Base-by-base conservation (phyloP, 139 green algal genomes). In the Asterochloris erici region DNA sequence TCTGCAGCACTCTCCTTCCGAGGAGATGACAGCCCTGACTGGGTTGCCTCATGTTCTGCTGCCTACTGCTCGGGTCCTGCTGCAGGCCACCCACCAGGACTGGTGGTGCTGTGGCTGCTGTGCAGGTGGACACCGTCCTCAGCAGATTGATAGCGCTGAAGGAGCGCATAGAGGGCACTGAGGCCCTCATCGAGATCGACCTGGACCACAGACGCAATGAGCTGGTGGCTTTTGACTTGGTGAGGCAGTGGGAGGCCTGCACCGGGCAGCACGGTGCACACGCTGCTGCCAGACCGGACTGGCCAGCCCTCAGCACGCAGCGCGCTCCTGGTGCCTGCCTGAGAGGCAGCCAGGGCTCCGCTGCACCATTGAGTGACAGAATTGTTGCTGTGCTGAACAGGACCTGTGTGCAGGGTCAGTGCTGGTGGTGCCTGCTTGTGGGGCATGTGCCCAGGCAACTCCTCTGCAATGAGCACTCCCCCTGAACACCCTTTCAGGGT, bases 141-240 rank as follows among this genome's bases (percentile, higher is more conserved):
- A 79, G 63, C 66, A n/a, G 85, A 14, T 73, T 88, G 64, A 74
- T 73, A 61, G 68, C 73, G 11, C 26, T 85, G 38, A 81, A 84
- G 47, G 85, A 88, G 47, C 64, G 74, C 23, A 84, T 85, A 54
- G 82, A 84, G 17, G 85, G 68, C 38, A 85, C 81, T 27, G 85
- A 88, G 63, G 73, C 78, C 17, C 62, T 82, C 12, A 78, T 85
- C 14, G 54, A 70, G 9, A 63, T 88, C 15, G 77, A 85, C 71
- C 73, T 88, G n/a, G 85, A 88, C 64, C 77, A 83, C 64, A 70
- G 85, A 12, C 77, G 85, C 4, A 88, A 88, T 63, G 78, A 85
- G 71, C 64, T 88, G 38, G 81, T 85, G 12, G 81, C 81, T 0
- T 85, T 86, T 71, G 77, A 88, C 61, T 73, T 88, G 77, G 77